These are phyloP conservation scores for Xylaria grammica DNA, from an alignment of 495 filamentous ascomycete genomes.

Conservation along the genomic window DNA sequence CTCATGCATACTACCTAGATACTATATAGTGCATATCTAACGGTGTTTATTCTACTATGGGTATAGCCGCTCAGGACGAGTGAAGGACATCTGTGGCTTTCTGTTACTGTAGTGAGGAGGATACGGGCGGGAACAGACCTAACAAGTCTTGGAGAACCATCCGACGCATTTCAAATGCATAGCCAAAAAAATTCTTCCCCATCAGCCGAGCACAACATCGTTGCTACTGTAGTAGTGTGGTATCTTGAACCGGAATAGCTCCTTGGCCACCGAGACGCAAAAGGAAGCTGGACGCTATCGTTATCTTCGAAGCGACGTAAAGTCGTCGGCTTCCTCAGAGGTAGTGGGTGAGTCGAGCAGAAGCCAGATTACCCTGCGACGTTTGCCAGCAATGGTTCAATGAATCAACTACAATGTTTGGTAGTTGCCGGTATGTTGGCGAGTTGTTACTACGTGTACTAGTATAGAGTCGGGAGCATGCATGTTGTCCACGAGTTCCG, in stretches of 20 bases:
- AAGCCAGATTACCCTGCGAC: background rate
- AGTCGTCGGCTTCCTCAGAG: too few relatives aligned
- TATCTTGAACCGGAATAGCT: conserved; percentile 2
- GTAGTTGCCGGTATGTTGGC: background rate
- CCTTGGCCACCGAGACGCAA: conserved; percentile 8
- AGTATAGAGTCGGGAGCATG: background rate
- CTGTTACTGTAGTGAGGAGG: background rate
- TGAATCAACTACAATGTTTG: background rate
- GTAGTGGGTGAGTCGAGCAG: too few relatives aligned
- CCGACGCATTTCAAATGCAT: too few relatives aligned
- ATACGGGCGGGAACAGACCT: background rate
- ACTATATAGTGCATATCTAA: background rate
- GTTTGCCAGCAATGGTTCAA: background rate
- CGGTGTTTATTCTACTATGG: background rate
- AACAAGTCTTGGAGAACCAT: background rate
- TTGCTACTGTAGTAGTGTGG: background rate
- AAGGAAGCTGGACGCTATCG: conserved; percentile 11
- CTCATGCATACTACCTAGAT: too few relatives aligned
- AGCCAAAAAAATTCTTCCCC: background rate
- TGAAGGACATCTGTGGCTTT: background rate
- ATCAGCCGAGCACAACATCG: conserved; percentile 2
- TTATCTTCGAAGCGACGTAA: background rate
- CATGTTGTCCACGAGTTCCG: background rate
- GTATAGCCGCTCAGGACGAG: background rate
- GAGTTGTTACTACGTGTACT: background rate